phyloP scores from a whole-genome alignment of 306 rosid species.

The Cucumis hystrix region DNA sequence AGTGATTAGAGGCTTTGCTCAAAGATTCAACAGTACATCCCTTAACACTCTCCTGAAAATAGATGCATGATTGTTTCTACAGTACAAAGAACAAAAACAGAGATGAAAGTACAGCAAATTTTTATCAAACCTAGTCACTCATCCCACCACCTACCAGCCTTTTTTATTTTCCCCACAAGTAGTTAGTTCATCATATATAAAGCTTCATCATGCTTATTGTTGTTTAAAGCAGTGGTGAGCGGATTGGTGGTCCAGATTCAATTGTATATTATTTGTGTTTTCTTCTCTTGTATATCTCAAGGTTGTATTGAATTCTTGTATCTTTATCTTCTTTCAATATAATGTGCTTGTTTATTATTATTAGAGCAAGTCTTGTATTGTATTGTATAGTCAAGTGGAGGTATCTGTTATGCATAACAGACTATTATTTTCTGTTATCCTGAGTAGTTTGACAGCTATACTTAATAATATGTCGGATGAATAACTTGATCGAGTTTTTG shows the following conservation, averaged over 20 bases:
- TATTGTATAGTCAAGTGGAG: too few relatives aligned
- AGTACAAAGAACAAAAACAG: background rate
- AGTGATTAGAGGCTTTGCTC: constrained; percentile 92
- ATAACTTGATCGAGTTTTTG: too few relatives aligned
- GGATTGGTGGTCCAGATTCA: constrained; percentile 1
- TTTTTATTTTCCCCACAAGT: background rate
- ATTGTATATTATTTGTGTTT: constrained; percentile 2
- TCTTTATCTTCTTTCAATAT: constrained; percentile 1
- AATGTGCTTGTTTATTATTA: background rate
- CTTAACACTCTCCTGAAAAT: constrained; percentile 94
- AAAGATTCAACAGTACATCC: constrained; percentile 89
- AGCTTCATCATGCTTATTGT: background rate
- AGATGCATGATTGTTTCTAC: constrained; percentile 31
- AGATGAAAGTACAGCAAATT: background rate
- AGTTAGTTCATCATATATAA: background rate
- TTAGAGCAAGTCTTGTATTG: too few relatives aligned
- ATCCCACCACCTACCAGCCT: background rate
- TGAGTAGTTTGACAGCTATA: too few relatives aligned
- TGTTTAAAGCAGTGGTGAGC: background rate
- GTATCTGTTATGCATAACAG: too few relatives aligned
- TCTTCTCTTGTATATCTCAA: constrained; percentile 4
- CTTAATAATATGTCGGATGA: too few relatives aligned
- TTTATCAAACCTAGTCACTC: background rate
- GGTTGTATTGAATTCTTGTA: background rate
- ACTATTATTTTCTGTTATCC: too few relatives aligned